A percentile compares a stretch with the other conserved stretches of the same genome.
These are phyloP conservation scores for Leucocoprinus leucothites DNA, from an alignment of 768 basidiomycete species.

Conservation along the genomic window DNA sequence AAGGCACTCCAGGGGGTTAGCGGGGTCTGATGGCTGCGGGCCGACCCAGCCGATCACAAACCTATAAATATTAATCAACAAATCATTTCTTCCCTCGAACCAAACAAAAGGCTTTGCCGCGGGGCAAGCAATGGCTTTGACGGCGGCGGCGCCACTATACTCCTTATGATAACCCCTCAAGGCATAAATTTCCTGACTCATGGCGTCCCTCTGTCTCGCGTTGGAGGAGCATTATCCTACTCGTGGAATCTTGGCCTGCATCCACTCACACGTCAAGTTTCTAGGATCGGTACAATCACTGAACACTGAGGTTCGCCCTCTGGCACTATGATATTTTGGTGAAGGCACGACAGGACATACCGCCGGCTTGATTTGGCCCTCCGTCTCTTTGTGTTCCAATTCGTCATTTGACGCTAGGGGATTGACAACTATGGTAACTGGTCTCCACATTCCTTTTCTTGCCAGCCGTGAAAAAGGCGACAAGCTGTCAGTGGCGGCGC, in stretches of 20 bases:
- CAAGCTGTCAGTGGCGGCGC: not conserved
- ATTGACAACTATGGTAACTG: not conserved
- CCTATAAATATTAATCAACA: too few species aligned
- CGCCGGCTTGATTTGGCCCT: too few species aligned
- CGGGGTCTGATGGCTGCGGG: too few species aligned
- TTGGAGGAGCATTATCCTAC: too few species aligned
- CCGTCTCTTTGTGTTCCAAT: too few species aligned
- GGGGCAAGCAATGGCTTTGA: not conserved
- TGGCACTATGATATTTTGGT: too few species aligned
- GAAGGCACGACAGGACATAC: too few species aligned
- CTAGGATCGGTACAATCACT: not conserved
- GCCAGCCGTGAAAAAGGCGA: not conserved
- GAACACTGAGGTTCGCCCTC: too few species aligned
- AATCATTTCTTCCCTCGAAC: not conserved
- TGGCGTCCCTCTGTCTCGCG: too few species aligned
- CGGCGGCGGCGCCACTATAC: not conserved
- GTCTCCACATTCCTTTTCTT: not conserved
- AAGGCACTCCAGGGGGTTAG: too few species aligned
- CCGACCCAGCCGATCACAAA: not conserved
- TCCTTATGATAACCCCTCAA: not conserved
- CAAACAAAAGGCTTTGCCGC: not conserved
- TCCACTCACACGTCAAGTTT: not conserved
- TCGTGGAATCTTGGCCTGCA: too few species aligned
- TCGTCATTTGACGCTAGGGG: not conserved
- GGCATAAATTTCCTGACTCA: not conserved